A percentile compares a stretch with the other conserved stretches of the same genome.
phyloP scores from a whole-genome alignment of 2,329 filamentous ascomycete genomes.

The Knufia fluminis region DNA sequence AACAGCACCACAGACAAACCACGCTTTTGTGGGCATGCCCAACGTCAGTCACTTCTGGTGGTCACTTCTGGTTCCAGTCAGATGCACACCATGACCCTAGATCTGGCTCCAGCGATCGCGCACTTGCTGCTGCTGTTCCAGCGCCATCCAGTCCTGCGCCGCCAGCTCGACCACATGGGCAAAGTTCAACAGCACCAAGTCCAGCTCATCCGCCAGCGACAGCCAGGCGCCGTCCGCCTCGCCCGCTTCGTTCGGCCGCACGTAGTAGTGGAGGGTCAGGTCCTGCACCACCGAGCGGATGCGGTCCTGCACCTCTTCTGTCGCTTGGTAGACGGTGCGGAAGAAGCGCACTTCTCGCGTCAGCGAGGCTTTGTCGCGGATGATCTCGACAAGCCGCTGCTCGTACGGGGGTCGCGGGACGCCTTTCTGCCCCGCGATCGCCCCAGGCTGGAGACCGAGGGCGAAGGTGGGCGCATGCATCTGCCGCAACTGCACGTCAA shows the following conservation, averaged over 20 bases:
- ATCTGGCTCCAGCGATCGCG: neutral
- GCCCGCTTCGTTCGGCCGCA: neutral
- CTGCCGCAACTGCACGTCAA: neutral
- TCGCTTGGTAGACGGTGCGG: too few relatives aligned
- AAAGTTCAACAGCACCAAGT: neutral
- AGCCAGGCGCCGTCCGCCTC: neutral
- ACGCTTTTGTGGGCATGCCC: neutral
- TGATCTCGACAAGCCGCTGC: too few relatives aligned
- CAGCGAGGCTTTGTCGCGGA: too few relatives aligned
- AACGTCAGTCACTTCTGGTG: conserved; percentile 1
- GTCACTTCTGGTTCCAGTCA: neutral
- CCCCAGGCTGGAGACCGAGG: neutral
- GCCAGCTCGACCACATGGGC: conserved; percentile 1
- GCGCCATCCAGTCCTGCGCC: neutral
- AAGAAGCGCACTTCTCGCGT: too few relatives aligned
- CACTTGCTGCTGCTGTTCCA: conserved; percentile 1
- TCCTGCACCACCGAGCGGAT: conserved; percentile 2
- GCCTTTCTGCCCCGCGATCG: neutral
- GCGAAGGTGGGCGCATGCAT: too few relatives aligned
- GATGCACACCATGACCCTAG: neutral
- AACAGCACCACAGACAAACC: neutral
- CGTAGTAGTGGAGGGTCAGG: conserved; percentile 5
- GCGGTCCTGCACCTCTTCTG: neutral
- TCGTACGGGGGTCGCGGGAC: neutral
- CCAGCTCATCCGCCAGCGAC: neutral